Evolutionary conservation across 257 asterid species (phyloP), one percentile per base, ranked within the genome.

Genomic region (Gardenia jasminoides): DNA sequence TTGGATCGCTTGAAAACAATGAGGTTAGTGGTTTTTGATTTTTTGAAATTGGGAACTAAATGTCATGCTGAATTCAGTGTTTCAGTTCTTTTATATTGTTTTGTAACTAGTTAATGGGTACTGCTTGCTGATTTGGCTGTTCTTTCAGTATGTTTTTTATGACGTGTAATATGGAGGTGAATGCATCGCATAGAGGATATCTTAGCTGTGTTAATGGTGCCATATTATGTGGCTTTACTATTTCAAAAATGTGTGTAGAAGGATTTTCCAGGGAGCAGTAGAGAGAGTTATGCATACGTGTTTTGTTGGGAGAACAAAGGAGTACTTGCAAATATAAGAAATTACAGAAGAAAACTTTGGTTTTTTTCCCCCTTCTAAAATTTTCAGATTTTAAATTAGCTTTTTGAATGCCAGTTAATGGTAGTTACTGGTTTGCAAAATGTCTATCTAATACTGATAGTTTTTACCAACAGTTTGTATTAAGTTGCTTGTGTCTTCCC

Each of bases 1-100:
- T 88, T 94, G 90, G 94, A 93, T 86, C 94, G 97, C 39, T 86
- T 94, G 71, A 93, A 87, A 80, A 79, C 79, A 1, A 91, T 89
- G 97, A 90, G 98, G 98, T 91, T 80, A 68, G 88, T 74, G 13
- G 10, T 50, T 72, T 67, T 6, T 4, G 67, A 24, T 72, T 33
- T 72, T 69, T 22, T 39, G 22, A 20, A 56, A 70, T 74, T 33
- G 33, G 48, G 31, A 31, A 47, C 13, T 80, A 24, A 1, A 65
- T 54, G 10, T 48, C 65, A 26, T 19, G 36, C 52, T 67, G 11
- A 36, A 10, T 56, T 26, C 24, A 22, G n/a, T 33, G 36, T 74
- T 58, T n/a, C 31, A 24, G 12, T 56, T 41, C 10, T 0, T 74
- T 74, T 10, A 22, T 52, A 73, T 11, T 33, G 41, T 24, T 73